Base-by-base conservation (phyloP, 2,329 filamentous ascomycete species). In the Geoglossum cookeanum region DNA sequence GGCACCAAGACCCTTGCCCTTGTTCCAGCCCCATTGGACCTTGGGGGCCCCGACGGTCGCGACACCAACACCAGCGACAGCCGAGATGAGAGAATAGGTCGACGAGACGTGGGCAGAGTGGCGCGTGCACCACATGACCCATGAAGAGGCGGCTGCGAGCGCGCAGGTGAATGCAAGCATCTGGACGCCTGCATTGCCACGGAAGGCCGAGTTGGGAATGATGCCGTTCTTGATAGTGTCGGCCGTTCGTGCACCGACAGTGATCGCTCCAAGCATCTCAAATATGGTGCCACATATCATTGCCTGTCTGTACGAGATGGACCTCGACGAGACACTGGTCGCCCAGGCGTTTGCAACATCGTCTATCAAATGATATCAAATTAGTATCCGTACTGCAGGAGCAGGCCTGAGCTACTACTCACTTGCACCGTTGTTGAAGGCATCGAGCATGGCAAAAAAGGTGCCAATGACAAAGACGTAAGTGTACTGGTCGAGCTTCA, bases 281-380 rank as follows among this genome's bases (percentile, higher is more conserved):
- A 85, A 85, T 60, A 85, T 68, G 52, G 78, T 76, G 53, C 80
- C 78, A 53, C 84, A 71, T 37, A 83, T 63, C 80, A 84, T 84
- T 61, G 81, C 84, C 70, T 83, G 80, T 63, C 78, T 70, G 71
- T 87, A 85, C 1, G 81, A 74, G 65, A 87, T 75, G 62, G 85
- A 89, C 57, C 85, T 74, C n/a, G 85, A 89, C 22, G 85, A 89
- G 59, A 90, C 85, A 64, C 79, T 84, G 63, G 86, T 90, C 6
- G 85, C 85, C 83, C 84, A 90, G 55, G 85, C 74, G 71, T 91
- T 91, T 66, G 86, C 85, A 58, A 91, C 85, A 84, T 90, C 86
- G 70, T 89, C 81, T 84, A 59, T 56, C 6, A 15, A 29, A 4
- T n/a, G 8, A n/a, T n/a, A n/a, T n/a, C n/a, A n/a, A 15, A 59